A percentile compares a stretch with the other conserved stretches of the same genome.
phyloP scores from a whole-genome alignment of 2,329 filamentous ascomycete species.

The Neonectria sp. region DNA sequence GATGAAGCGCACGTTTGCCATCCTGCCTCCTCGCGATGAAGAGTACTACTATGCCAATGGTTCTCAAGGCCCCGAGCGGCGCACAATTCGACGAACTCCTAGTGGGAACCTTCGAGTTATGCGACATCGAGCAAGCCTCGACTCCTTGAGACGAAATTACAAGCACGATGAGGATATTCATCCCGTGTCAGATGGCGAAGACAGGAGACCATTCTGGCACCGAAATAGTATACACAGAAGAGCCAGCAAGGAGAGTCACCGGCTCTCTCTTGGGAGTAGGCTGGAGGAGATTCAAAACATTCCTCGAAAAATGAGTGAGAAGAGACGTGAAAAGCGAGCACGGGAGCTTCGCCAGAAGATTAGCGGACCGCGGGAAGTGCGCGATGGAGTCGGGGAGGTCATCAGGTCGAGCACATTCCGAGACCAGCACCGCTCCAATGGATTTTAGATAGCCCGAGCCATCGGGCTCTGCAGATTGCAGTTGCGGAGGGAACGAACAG shows the following conservation, averaged over 20 bases:
- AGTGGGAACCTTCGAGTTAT: slow-evolving; percentile 75
- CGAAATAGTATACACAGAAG: slow-evolving; percentile 48
- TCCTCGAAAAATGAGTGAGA: slow-evolving; percentile 70
- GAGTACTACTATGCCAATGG: slow-evolving; percentile 52
- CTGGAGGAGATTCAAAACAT: slow-evolving; percentile 69
- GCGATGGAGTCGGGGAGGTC: slow-evolving; percentile 72
- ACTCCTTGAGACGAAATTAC: slow-evolving; percentile 54
- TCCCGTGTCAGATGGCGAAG: slow-evolving; percentile 48
- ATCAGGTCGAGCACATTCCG: slow-evolving; percentile 59
- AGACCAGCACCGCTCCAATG: slow-evolving; percentile 35
- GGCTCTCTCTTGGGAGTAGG: slow-evolving; percentile 62
- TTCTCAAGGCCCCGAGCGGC: slow-evolving; percentile 62
- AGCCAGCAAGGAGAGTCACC: slow-evolving; percentile 45
- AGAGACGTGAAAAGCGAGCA: slow-evolving; percentile 70
- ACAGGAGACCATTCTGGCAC: slow-evolving; percentile 51
- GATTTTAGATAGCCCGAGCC: slow-evolving; percentile 21
- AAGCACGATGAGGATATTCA: slow-evolving; percentile 53
- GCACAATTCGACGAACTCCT: slow-evolving; percentile 71
- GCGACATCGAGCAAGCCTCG: slow-evolving; percentile 64
- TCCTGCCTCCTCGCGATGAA: slow-evolving; percentile 66
- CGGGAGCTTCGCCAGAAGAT: slow-evolving; percentile 73
- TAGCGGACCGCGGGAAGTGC: slow-evolving; percentile 70
- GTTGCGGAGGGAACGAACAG: not conserved
- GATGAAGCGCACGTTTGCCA: slow-evolving; percentile 73
- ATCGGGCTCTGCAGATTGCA: slow-evolving; percentile 7